Conservation (phyloP, 108 stramenopile genomes). For the Hondaea fermentalgiana region DNA sequence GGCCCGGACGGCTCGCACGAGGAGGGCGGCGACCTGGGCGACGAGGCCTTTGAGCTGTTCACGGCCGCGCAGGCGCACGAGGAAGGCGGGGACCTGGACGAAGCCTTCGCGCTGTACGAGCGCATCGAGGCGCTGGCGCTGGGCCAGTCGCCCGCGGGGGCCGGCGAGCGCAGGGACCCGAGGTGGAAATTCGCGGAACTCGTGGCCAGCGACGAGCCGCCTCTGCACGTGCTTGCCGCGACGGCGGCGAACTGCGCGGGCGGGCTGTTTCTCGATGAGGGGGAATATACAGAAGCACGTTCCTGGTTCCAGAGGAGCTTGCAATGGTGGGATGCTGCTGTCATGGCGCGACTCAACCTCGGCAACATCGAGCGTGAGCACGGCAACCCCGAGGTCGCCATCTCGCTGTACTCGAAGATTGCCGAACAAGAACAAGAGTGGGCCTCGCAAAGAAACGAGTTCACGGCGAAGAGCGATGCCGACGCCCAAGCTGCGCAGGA, state of each 20-base stretch:
- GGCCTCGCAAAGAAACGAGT: too few species aligned
- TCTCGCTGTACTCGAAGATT: not conserved
- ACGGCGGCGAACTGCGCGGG: not conserved
- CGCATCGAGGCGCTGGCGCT: not conserved
- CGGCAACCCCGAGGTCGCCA: not conserved
- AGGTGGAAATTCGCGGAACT: not conserved
- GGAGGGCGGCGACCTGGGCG: not conserved
- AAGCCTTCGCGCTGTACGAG: not conserved
- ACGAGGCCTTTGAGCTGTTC: not conserved
- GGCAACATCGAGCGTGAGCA: conserved; percentile 12
- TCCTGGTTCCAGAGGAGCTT: not conserved
- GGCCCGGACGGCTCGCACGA: too few species aligned
- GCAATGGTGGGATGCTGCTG: not conserved
- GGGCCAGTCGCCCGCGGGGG: not conserved
- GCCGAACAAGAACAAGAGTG: not conserved
- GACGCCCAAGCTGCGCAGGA: not conserved
- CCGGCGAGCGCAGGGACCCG: not conserved
- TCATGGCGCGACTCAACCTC: not conserved
- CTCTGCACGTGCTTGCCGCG: not conserved
- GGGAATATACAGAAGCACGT: not conserved
- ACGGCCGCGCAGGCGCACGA: not conserved
- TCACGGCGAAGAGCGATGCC: not conserved
- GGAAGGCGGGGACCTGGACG: not conserved
- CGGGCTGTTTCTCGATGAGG: not conserved
- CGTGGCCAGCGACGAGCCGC: not conserved